Base-by-base conservation (phyloP, 2,329 filamentous ascomycete genomes). In the Orbilia quercus region DNA sequence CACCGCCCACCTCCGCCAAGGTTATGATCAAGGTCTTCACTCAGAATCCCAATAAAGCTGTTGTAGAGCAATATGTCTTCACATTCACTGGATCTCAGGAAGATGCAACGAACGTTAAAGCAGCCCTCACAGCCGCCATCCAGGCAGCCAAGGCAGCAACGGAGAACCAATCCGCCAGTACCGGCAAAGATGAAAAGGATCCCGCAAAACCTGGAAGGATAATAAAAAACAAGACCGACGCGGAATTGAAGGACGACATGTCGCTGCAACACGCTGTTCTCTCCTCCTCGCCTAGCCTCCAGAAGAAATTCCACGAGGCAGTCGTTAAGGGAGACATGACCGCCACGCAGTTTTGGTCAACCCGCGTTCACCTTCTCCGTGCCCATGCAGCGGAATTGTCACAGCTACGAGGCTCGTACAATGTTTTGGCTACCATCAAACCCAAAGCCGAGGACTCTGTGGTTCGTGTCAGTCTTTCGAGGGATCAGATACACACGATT, bases 11-110 rank as follows among this genome's bases (percentile, higher is more conserved):
- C n/a, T 89, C 88, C 36, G 84, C 92, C 16, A 97, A 96, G 84
- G 92, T 96, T 59, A 96, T 96, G 85, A 86, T 98, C 71, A 96
- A 95, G 81, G 89, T 99, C 63, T 91, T 97, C 77, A 90, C 90
- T 75, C 90, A 75, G 25, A 42, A 64, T 53, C 59, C 60, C 1
- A 48, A 60, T 3, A 75, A 76, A 12, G 44, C 67, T 36, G 51
- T 73, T n/a, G 62, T 75, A 3, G 77, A 92, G 79, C 82, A 86
- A 44, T 91, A 96, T 79, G 87, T 94, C 53, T 97, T 99, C 80
- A 89, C 91, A 75, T 98, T 99, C 82, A 96, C 85, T 20, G 87
- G 90, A 76, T 91, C 94, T 48, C 88, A 94, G 76, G 84, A 87
- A 31, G 92, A 99, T 81, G 93, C 95, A 65, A 92, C 95, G 78